Evolutionary conservation across 1,284 basidiomycete species (phyloP).

Genomic region (Ceratobasidium sp.): DNA sequence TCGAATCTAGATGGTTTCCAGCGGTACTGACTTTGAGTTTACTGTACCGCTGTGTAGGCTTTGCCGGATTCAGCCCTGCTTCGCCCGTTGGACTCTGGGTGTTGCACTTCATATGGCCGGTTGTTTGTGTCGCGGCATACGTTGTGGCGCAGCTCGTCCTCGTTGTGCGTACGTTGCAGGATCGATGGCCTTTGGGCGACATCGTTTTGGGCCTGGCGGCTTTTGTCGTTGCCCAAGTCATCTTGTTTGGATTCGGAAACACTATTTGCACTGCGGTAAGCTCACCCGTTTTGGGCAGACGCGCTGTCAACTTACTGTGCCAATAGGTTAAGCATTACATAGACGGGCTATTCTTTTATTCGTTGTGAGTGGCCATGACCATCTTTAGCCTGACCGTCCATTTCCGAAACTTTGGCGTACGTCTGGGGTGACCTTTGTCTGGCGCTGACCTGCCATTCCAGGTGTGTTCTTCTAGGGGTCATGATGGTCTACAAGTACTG

Average conservation of each 20-base stretch:
- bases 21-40: neutral
- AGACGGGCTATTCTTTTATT: slow-evolving; percentile 96
- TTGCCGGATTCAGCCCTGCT: slow-evolving; percentile 82
- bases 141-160: slow-evolving; percentile 92
- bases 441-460: slow-evolving; percentile 21
- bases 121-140: slow-evolving; percentile 90
- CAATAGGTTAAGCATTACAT: slow-evolving; percentile 81
- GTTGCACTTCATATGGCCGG: slow-evolving; percentile 94
- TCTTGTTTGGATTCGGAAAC: slow-evolving; percentile 93
- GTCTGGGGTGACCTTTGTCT: slow-evolving; percentile 26
- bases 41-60: slow-evolving; percentile 46
- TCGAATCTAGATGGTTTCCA: slow-evolving; percentile 16
- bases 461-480: slow-evolving; percentile 90
- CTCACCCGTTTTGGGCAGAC: neutral
- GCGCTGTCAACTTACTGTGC: slow-evolving; percentile 7
- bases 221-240: slow-evolving; percentile 86
- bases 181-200: slow-evolving; percentile 97
- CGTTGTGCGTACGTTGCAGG: slow-evolving; percentile 96
- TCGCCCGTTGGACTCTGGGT: slow-evolving; percentile 90
- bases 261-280: slow-evolving; percentile 92
- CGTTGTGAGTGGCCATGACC: slow-evolving; percentile 59
- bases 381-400: neutral
- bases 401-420: slow-evolving; percentile 12
- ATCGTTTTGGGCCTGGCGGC: slow-evolving; percentile 92
- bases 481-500: slow-evolving; percentile 99